Percentiles rank a stretch among this genome's conserved stretches.
phyloP scores from a whole-genome alignment of 441 rosid genomes.

The Populus hybrid region DNA sequence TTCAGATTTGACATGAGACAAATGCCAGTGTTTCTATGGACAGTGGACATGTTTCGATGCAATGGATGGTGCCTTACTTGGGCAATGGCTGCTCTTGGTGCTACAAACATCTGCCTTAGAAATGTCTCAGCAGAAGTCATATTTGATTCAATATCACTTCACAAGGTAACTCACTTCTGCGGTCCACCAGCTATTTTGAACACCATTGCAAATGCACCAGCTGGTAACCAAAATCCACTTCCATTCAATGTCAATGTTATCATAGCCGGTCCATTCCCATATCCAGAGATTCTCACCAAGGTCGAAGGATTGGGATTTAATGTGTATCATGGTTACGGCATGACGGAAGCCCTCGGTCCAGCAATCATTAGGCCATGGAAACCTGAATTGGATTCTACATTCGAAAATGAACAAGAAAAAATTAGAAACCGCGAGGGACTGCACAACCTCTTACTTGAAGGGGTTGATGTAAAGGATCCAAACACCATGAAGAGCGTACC shows the following conservation, averaged over 20 bases:
- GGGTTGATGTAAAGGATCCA: constrained; percentile 49
- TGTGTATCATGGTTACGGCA: constrained; percentile 49
- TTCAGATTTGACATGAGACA: constrained; percentile 31
- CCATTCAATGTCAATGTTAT: constrained; percentile 27
- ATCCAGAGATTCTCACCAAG: constrained; percentile 17
- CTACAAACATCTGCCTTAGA: constrained; percentile 46
- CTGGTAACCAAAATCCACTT: constrained; percentile 5
- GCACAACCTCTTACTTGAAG: constrained; percentile 33
- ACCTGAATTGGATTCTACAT: background rate
- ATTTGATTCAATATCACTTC: constrained; percentile 31
- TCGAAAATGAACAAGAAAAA: constrained; percentile 1
- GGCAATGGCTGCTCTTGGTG: constrained; percentile 58
- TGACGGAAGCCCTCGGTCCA: constrained; percentile 61
- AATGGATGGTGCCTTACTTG: constrained; percentile 66
- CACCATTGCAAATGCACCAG: constrained; percentile 29
- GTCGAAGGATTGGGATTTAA: constrained; percentile 47
- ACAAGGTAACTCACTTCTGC: constrained; percentile 47
- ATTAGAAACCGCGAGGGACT: constrained; percentile 17
- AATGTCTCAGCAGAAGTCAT: constrained; percentile 27
- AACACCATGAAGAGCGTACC: constrained; percentile 44
- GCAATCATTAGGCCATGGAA: constrained; percentile 37
- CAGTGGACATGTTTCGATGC: constrained; percentile 66
- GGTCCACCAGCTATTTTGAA: constrained; percentile 46
- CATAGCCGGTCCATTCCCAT: constrained; percentile 43
- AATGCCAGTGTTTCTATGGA: constrained; percentile 48